A percentile compares a stretch with the other conserved stretches of the same genome.
Conservation (phyloP, 2,329 filamentous ascomycete species). For the Pseudogymnoascus sp. region DNA sequence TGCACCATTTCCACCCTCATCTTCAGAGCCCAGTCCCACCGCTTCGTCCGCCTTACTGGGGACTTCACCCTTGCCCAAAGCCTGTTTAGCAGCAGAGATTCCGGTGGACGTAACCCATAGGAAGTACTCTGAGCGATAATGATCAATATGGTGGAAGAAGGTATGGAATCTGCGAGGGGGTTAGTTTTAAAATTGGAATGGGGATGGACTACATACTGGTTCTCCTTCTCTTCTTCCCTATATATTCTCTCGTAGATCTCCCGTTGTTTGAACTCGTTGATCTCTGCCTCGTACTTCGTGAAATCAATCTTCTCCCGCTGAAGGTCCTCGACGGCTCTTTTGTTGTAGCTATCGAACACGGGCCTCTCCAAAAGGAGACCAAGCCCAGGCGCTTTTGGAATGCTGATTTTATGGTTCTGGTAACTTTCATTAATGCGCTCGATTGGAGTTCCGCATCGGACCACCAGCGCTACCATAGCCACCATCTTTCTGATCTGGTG, state of each 20-base stretch:
- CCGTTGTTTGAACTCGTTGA: slow-evolving; percentile 81
- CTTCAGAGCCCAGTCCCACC: neutral
- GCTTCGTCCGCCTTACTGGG: neutral
- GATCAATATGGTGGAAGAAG: slow-evolving; percentile 73
- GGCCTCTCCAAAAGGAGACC: slow-evolving; percentile 83
- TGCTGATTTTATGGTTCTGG: slow-evolving; percentile 62
- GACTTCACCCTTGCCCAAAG: slow-evolving; percentile 33
- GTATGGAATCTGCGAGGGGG: slow-evolving; percentile 53
- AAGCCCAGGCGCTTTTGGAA: slow-evolving; percentile 87
- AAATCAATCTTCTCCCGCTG: slow-evolving; percentile 69
- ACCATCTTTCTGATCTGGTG: slow-evolving; percentile 99
- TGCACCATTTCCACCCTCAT: neutral
- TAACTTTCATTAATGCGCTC: slow-evolving; percentile 68
- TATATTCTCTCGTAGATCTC: slow-evolving; percentile 93
- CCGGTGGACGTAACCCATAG: slow-evolving; percentile 66
- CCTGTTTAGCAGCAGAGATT: slow-evolving; percentile 48
- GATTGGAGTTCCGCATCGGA: slow-evolving; percentile 72
- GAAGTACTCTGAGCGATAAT: slow-evolving; percentile 63
- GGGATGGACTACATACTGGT: slow-evolving; percentile 52
- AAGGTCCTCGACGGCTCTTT: slow-evolving; percentile 53
- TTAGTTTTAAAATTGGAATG: slow-evolving; percentile 16
- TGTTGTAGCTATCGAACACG: slow-evolving; percentile 85
- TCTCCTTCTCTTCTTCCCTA: slow-evolving; percentile 76
- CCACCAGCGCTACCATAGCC: slow-evolving; percentile 75
- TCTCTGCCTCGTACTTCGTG: slow-evolving; percentile 63